Conservation (phyloP, 2,329 filamentous ascomycete species). For the Fusarium solani-melongenae region DNA sequence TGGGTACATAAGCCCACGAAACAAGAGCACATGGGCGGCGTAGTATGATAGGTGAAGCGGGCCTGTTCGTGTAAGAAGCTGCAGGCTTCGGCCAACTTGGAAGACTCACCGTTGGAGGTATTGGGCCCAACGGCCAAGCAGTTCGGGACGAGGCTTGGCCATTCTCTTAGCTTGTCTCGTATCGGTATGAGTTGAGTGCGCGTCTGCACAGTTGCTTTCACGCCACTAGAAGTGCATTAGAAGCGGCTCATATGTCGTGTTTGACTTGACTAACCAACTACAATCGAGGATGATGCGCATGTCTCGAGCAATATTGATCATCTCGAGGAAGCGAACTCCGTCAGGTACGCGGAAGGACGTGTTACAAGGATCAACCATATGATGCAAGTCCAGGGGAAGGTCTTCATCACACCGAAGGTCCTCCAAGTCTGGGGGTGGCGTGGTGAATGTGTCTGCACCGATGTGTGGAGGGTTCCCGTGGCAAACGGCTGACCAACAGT, state of each 20-base stretch:
- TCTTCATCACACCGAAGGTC: conserved; percentile 57
- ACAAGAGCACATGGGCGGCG: conserved; percentile 54
- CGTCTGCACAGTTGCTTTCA: conserved; percentile 26
- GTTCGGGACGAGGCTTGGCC: conserved; percentile 50
- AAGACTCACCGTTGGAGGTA: conserved; percentile 32
- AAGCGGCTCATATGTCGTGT: background rate
- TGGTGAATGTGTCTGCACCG: conserved; percentile 53
- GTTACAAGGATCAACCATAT: conserved; percentile 50
- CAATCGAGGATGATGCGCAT: conserved; percentile 49
- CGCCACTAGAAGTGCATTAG: conserved; percentile 22
- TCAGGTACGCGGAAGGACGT: conserved; percentile 48
- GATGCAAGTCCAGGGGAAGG: conserved; percentile 47
- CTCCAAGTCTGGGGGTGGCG: conserved; percentile 51
- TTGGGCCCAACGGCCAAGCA: conserved; percentile 40
- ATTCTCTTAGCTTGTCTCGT: conserved; percentile 48
- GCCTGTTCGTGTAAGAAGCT: conserved; percentile 32
- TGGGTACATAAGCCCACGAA: conserved; percentile 58
- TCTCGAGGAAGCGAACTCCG: conserved; percentile 53
- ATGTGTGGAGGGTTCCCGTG: conserved; percentile 61
- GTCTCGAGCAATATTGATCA: conserved; percentile 46
- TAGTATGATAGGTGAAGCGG: conserved; percentile 57
- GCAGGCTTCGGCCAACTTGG: background rate
- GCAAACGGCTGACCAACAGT: conserved; percentile 58
- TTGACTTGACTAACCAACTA: conserved; percentile 45
- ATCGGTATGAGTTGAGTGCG: conserved; percentile 40